Evolutionary conservation across 805 yeast species (phyloP).

Genomic region (Blastobotrys peoriensis): DNA sequence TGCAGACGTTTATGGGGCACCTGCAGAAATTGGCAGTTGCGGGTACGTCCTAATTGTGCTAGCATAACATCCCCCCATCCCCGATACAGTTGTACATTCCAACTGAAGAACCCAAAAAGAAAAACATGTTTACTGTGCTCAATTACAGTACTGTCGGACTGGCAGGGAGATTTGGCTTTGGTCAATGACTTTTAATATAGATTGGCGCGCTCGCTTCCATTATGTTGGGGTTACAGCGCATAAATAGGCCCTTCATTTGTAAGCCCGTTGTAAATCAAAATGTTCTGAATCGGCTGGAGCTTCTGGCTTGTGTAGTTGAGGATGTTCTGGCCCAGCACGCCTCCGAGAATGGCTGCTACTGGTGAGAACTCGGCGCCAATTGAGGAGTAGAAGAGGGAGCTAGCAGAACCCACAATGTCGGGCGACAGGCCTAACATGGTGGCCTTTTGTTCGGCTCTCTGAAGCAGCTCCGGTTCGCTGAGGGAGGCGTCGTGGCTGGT

Average conservation of each 20-base stretch:
- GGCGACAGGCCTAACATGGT: conserved; percentile 40
- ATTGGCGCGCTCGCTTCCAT: background rate
- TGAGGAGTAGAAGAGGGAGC: conserved; percentile 27
- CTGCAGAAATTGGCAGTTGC: conserved; percentile 83
- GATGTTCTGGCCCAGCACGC: conserved; percentile 83
- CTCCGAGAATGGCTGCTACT: conserved; percentile 82
- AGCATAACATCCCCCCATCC: too few relatives aligned
- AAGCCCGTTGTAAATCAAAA: conserved; percentile 68
- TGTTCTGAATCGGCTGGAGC: conserved; percentile 77
- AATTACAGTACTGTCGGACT: background rate
- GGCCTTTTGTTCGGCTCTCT: conserved; percentile 1
- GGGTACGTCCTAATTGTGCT: conserved; percentile 26
- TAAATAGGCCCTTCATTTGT: conserved; percentile 74
- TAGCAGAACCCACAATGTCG: conserved; percentile 36
- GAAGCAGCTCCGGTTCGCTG: conserved; percentile 3
- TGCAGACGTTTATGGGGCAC: conserved; percentile 93
- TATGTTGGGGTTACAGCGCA: conserved; percentile 29
- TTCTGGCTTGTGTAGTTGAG: conserved; percentile 72
- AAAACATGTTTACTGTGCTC: too few relatives aligned
- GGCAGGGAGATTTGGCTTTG: too few relatives aligned
- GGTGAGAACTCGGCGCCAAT: conserved; percentile 65
- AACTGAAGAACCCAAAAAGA: too few relatives aligned
- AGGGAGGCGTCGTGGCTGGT: conserved; percentile 4
- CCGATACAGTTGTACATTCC: too few relatives aligned
- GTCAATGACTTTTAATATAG: background rate